Evolutionary conservation across 148 eudicot species (phyloP).

Genomic region (Euryodendron excelsum): DNA sequence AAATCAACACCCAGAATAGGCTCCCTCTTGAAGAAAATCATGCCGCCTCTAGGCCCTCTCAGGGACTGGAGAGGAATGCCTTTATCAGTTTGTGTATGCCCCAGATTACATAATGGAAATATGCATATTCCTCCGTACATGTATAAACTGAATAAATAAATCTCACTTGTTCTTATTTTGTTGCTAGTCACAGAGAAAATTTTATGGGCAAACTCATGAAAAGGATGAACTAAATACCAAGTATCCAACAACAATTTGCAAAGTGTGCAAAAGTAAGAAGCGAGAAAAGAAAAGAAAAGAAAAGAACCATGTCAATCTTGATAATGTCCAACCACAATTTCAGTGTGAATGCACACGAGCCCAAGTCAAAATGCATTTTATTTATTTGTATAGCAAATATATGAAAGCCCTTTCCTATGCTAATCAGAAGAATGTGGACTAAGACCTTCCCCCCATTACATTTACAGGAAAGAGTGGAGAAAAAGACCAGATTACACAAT

Average conservation of each 20-base stretch:
- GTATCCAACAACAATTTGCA: not conserved
- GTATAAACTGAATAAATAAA: no score
- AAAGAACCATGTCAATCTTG: not conserved
- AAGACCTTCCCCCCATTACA: no score
- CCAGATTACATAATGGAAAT: not conserved
- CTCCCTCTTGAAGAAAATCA: constrained; percentile 87
- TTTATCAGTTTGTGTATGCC: not conserved
- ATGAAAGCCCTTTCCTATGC: no score
- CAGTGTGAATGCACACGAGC: no score
- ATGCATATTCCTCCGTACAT: not conserved
- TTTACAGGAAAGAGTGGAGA: no score
- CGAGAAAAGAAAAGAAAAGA: not conserved
- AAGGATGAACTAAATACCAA: not conserved
- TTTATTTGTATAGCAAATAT: no score
- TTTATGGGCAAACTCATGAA: not conserved
- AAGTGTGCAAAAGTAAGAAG: no score
- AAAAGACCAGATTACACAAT: no score
- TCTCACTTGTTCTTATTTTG: no score
- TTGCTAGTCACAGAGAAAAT: not conserved
- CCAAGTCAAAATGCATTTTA: no score
- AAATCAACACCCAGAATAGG: constrained; percentile 74
- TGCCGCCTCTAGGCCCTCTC: constrained; percentile 96
- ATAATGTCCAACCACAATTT: no score
- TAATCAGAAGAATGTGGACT: no score
- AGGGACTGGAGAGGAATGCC: constrained; percentile 48